Percentiles rank a stretch among this genome's conserved stretches.
Evolutionary conservation across 208 protist genomes (phyloP).

Genomic region (Crithidia sp.): DNA sequence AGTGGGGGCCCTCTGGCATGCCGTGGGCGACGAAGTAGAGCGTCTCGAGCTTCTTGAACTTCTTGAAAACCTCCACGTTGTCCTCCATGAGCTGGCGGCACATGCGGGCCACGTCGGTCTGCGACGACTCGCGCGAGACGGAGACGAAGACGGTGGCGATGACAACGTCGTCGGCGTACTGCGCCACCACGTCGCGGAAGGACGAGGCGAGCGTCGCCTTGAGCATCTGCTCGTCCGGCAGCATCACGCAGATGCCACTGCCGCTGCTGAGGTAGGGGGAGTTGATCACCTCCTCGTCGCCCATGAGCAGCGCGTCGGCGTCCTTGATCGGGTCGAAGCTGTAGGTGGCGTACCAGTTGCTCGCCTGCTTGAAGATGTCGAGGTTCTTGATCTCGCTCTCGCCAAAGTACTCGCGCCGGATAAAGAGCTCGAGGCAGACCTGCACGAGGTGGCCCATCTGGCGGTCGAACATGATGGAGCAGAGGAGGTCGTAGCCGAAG

Average conservation of each 20-base stretch:
- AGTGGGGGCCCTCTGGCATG: slow-evolving; percentile 75
- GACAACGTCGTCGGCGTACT: slow-evolving; percentile 34
- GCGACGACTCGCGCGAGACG: slow-evolving; percentile 50
- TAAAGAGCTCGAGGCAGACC: slow-evolving; percentile 74
- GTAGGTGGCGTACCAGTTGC: slow-evolving; percentile 71
- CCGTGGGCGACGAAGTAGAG: slow-evolving; percentile 81
- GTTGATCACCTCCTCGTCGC: slow-evolving; percentile 9
- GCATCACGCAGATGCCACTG: slow-evolving; percentile 59
- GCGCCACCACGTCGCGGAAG: slow-evolving; percentile 43
- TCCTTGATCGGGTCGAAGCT: slow-evolving; percentile 61
- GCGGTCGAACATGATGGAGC: slow-evolving; percentile 82
- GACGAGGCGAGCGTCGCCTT: slow-evolving; percentile 34
- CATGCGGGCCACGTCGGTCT: slow-evolving; percentile 45
- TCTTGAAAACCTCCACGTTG: slow-evolving; percentile 31
- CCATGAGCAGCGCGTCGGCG: slow-evolving; percentile 31
- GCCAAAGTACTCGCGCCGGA: slow-evolving; percentile 84
- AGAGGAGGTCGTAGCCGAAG: slow-evolving; percentile 76
- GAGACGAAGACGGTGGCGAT: slow-evolving; percentile 72
- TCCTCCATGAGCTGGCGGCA: slow-evolving; percentile 62
- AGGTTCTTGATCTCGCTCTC: slow-evolving; percentile 59
- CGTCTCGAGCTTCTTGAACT: slow-evolving; percentile 41
- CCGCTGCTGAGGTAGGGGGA: slow-evolving; percentile 21
- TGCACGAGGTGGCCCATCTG: slow-evolving; percentile 72
- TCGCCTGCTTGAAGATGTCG: slow-evolving; percentile 60
- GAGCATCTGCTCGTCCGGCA: slow-evolving; percentile 61